Conservation (phyloP, 164 flowering plant species). For the Aristolochia contorta region DNA sequence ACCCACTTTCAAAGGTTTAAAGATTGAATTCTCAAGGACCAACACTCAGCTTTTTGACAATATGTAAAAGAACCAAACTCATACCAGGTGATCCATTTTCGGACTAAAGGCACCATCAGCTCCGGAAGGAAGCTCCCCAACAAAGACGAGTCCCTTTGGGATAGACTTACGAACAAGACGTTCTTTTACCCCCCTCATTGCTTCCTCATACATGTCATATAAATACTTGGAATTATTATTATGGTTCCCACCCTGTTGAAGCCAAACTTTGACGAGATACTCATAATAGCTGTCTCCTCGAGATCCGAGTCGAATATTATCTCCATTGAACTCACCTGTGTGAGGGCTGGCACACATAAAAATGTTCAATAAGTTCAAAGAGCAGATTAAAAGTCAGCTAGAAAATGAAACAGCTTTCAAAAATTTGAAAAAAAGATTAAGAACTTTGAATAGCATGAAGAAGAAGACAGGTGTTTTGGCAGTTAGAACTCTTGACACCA, state of each 20-base stretch:
- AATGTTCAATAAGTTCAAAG: not conserved
- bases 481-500: too few species aligned
- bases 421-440: too few species aligned
- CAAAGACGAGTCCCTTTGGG: conserved; percentile 84
- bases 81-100: conserved; percentile 98
- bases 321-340: conserved; percentile 81
- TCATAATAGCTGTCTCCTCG: conserved; percentile 99
- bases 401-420: not conserved
- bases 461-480: too few species aligned
- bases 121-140: conserved; percentile 93
- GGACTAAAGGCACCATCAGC: conserved; percentile 63
- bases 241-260: conserved; percentile 50
- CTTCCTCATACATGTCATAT: conserved; percentile 81
- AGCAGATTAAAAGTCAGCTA: not conserved
- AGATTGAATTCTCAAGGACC: too few species aligned
- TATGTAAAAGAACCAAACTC: conserved; percentile 6
- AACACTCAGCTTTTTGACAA: not conserved
- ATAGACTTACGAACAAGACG: conserved; percentile 73
- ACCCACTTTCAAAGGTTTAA: not conserved
- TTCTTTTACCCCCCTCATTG: conserved; percentile 87
- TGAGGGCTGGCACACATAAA: conserved; percentile 48
- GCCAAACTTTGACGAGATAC: conserved; percentile 93
- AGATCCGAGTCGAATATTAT: conserved; percentile 91
- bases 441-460: too few species aligned
- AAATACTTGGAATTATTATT: conserved; percentile 48